Conservation (phyloP, 2,329 filamentous ascomycete species). For the Stachybotrys elegans region DNA sequence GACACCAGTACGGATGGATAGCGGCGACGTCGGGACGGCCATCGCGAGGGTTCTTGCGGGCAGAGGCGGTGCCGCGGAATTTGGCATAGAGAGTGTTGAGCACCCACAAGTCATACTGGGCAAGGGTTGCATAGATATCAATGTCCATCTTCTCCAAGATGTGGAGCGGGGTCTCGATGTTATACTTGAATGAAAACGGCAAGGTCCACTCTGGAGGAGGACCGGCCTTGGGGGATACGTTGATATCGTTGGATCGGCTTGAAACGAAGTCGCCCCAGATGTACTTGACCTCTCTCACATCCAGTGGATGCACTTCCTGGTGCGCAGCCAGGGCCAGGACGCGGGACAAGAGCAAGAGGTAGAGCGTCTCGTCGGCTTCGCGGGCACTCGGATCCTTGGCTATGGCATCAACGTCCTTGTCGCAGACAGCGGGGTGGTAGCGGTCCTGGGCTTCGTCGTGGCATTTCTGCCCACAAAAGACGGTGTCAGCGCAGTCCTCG, state of each 20-base stretch:
- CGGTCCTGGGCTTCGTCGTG: constrained; percentile 50
- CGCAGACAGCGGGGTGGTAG: constrained; percentile 63
- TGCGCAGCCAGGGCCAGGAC: constrained; percentile 59
- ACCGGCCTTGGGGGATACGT: constrained; percentile 46
- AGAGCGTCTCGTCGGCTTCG: constrained; percentile 56
- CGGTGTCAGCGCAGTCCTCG: constrained; percentile 58
- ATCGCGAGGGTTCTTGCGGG: constrained; percentile 69
- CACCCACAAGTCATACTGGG: constrained; percentile 69
- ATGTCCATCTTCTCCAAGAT: constrained; percentile 81
- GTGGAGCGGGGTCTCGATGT: constrained; percentile 69
- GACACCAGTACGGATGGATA: constrained; percentile 92
- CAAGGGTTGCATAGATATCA: constrained; percentile 60
- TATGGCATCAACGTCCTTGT: constrained; percentile 60
- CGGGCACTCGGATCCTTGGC: constrained; percentile 57
- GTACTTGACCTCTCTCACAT: constrained; percentile 60
- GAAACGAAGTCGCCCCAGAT: constrained; percentile 66
- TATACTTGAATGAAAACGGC: constrained; percentile 73
- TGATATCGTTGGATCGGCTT: constrained; percentile 45
- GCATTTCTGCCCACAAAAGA: constrained; percentile 60
- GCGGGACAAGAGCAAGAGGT: constrained; percentile 58
- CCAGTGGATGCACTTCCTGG: constrained; percentile 56
- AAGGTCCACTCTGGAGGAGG: constrained; percentile 62
- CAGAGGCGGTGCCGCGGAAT: constrained; percentile 88
- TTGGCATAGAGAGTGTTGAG: constrained; percentile 91
- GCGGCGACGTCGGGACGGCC: constrained; percentile 87